phyloP scores from a whole-genome alignment of 1,139 yeast genomes.

The Eremothecium cymbalariae region DNA sequence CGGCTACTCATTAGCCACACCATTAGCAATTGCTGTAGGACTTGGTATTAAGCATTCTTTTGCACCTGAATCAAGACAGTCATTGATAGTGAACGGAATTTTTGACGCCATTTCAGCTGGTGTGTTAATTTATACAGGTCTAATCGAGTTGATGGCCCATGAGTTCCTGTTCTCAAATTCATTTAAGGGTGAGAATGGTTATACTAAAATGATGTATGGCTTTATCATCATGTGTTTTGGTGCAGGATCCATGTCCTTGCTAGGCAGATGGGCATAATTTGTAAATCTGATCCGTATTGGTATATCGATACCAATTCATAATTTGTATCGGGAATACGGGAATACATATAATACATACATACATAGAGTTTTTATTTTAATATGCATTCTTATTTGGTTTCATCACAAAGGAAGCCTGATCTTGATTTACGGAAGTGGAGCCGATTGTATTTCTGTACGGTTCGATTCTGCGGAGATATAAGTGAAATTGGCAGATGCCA shows the following conservation, averaged over 20 bases:
- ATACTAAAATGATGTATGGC: constrained; percentile 32
- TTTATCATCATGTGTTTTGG: constrained; percentile 50
- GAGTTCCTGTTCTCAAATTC: constrained; percentile 70
- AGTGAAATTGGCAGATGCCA: too few relatives aligned
- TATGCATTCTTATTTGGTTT: too few relatives aligned
- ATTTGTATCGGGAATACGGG: too few relatives aligned
- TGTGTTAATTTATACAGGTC: constrained; percentile 73
- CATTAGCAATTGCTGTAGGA: constrained; percentile 79
- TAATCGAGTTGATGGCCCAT: constrained; percentile 82
- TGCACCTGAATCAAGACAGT: constrained; percentile 54
- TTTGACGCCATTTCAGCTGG: constrained; percentile 84
- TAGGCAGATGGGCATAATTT: constrained; percentile 89
- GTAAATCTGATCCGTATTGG: too few relatives aligned
- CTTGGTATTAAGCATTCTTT: constrained; percentile 69
- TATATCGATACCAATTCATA: too few relatives aligned
- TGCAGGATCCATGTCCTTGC: constrained; percentile 75
- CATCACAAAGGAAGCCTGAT: too few relatives aligned
- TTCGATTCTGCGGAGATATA: too few relatives aligned
- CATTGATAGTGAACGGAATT: constrained; percentile 65
- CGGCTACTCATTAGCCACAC: constrained; percentile 68
- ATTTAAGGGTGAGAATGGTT: constrained; percentile 41
- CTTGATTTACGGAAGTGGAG: too few relatives aligned
- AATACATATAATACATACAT: too few relatives aligned
- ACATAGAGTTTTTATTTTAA: too few relatives aligned
- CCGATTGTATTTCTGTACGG: too few relatives aligned